Evolutionary conservation across 495 filamentous ascomycete species (phyloP), one percentile per base, ranked within the genome.

Genomic region (Baudoinia panamericana): DNA sequence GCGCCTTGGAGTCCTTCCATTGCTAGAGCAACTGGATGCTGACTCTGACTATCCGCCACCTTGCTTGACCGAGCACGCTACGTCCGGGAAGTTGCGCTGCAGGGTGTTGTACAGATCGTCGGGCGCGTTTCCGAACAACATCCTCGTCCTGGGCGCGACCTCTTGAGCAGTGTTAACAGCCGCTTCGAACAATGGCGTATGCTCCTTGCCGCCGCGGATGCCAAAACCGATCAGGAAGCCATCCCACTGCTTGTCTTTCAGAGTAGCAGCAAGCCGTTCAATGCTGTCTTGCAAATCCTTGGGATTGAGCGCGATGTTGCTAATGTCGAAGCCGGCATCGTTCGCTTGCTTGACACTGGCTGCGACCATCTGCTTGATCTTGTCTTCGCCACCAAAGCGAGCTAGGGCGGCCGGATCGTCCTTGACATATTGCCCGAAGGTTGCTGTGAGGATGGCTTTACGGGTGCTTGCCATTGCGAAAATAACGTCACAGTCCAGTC

Each of bases 111-210:
- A 21, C 22, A 45, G 2, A 30, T 39, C 34, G 11, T 31, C 42
- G 16, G 42, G 42, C 42, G 24, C 17, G 15, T 30, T 33, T 11
- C 28, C 27, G 20, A 46, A 40, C 36, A 46, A 4, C 35, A 40
- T 5, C 36, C 16, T 36, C 41, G 41, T 45, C 34, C 8, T 24
- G 32, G 32, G 32, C 32, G 8, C 11, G 12, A 37, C 7, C 24
- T 30, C 34, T 18, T 27, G 12, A 3, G 15, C 13, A 24, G 24
- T 15, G 24, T 38, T 45, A 3, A 43, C 22, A 1, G 25, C 41
- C 24, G 11, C 35, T 26, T 45, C 42, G 34, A 45, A 45, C 25
- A 45, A 15, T 15, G 33, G 23, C 42, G 42, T 45, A 13, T 38
- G 17, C 23, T 38, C 33, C 28, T 39, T 19, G 35, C 16, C 17